Evolutionary conservation across 371 early-diverging fungal species (phyloP).

Genomic region (Actinomortierella wolfii): DNA sequence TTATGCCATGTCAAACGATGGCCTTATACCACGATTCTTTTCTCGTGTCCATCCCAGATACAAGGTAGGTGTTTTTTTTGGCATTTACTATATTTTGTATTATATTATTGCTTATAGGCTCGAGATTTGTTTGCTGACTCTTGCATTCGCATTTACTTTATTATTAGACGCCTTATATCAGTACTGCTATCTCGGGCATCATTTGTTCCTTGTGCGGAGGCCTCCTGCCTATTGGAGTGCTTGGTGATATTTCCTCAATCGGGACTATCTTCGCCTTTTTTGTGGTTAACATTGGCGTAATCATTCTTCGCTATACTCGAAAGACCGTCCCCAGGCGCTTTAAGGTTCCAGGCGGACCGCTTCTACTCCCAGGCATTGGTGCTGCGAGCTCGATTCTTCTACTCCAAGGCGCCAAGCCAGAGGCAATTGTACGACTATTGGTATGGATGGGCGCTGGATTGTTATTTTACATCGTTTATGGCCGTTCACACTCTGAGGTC

Average conservation of each 20-base stretch:
- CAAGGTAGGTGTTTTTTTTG: slow-evolving; percentile 20
- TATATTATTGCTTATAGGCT: background rate
- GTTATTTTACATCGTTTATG: slow-evolving; percentile 30
- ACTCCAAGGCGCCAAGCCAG: slow-evolving; percentile 29
- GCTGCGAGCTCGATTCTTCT: slow-evolving; percentile 30
- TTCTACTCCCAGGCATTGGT: slow-evolving; percentile 33
- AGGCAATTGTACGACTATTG: slow-evolving; percentile 32
- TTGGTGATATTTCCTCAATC: slow-evolving; percentile 85
- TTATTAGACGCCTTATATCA: slow-evolving; percentile 77
- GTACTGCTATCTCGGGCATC: slow-evolving; percentile 71
- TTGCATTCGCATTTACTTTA: too few relatives aligned
- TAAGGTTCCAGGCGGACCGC: slow-evolving; percentile 70
- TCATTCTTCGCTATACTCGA: slow-evolving; percentile 75
- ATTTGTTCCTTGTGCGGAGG: slow-evolving; percentile 75
- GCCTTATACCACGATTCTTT: slow-evolving; percentile 75
- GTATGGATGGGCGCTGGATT: slow-evolving; percentile 41
- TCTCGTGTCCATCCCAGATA: slow-evolving; percentile 62
- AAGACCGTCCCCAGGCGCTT: slow-evolving; percentile 81
- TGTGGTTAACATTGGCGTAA: slow-evolving; percentile 77
- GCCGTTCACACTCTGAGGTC: slow-evolving; percentile 37
- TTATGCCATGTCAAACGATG: slow-evolving; percentile 86
- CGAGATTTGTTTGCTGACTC: too few relatives aligned
- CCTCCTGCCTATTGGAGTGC: slow-evolving; percentile 79
- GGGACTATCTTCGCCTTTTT: slow-evolving; percentile 89
- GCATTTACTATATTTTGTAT: background rate